Evolutionary conservation across 169 alveolate genomes (phyloP), one percentile per base, ranked within the genome.

Genomic region (Plasmodium knowlesi): DNA sequence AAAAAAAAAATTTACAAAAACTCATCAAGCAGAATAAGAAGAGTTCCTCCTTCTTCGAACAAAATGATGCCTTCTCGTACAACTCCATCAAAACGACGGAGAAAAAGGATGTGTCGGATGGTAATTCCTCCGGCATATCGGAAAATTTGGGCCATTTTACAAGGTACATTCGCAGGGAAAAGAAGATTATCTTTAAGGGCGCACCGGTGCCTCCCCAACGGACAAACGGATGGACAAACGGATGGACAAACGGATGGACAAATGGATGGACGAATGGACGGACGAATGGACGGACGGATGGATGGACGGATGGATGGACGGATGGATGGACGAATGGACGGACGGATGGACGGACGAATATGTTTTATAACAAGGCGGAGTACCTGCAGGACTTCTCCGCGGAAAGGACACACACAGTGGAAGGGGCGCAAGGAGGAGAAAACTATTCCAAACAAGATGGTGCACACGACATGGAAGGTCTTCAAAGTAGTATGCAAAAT

Each of bases 1-100:
- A 89, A 73, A 89, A 89, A 79, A 89, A 89, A 89, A 89, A 89
- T 28, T 28, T 89, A 61, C 94, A 89, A 78, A 89, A 89, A 37
- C 71, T 89, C 73, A 53, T 79, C 12, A 89, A 78, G 28, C 94
- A 89, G 72, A 89, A 78, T 37, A 89, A 61, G 34, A 89, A 16
- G 72, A 61, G 57, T 2, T 50, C 79, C 46, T 57, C 82, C n/a
- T 30, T 86, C 22, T 89, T 89, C 82, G 90, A 80, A 61, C 71
- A 34, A 54, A 67, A 67, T 78, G 88, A 89, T 22, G 82, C 30
- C 6, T 37, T 57, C 28, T 78, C 94, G 6, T 50, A 61, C 32
- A 89, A 89, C 82, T 54, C 88, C 30, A 30, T 22, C 54, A 89
- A 89, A 39, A 57, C 50, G 72, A 78, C 88, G 14, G 83, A 89